Conservation (phyloP, 1,139 yeast genomes). For the Candida sp. region DNA sequence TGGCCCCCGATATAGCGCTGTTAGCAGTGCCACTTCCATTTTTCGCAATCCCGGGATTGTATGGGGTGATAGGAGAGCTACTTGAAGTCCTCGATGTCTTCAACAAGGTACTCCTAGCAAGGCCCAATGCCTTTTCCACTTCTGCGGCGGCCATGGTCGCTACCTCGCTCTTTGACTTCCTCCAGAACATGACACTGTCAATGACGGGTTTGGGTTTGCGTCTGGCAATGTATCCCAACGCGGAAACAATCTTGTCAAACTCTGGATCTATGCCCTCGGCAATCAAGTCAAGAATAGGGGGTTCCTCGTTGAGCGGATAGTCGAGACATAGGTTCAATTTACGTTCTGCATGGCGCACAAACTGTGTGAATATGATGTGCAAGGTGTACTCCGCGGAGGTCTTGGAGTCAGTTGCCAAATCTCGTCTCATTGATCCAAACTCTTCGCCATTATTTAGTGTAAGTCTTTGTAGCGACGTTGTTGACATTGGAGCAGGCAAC, state of each 20-base stretch:
- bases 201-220: conserved; percentile 95
- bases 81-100: conserved; percentile 6
- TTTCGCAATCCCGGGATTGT: conserved; percentile 21
- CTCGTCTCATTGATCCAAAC: conserved; percentile 39
- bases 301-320: conserved; percentile 71
- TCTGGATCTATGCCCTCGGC: conserved; percentile 88
- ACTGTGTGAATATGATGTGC: conserved; percentile 93
- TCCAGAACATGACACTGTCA: conserved; percentile 98
- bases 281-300: conserved; percentile 79
- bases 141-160: conserved; percentile 77
- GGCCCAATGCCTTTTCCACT: conserved; percentile 44
- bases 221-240: conserved; percentile 90
- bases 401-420: conserved; percentile 67
- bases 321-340: conserved; percentile 79
- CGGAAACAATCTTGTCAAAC: conserved; percentile 83
- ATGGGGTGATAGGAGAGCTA: conserved; percentile 5
- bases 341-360: conserved; percentile 91
- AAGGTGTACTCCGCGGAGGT: conserved; percentile 93
- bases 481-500: conserved; percentile 32
- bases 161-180: conserved; percentile 87
- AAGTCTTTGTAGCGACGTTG: conserved; percentile 26
- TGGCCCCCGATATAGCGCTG: conserved; percentile 23
- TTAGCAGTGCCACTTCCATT: conserved; percentile 9
- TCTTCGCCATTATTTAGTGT: conserved; percentile 39
- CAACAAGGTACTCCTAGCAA: conserved; percentile 23